These are phyloP conservation scores for Mollisiaceae sp. DNA, from an alignment of 2,329 filamentous ascomycete species.

Conservation along the genomic window DNA sequence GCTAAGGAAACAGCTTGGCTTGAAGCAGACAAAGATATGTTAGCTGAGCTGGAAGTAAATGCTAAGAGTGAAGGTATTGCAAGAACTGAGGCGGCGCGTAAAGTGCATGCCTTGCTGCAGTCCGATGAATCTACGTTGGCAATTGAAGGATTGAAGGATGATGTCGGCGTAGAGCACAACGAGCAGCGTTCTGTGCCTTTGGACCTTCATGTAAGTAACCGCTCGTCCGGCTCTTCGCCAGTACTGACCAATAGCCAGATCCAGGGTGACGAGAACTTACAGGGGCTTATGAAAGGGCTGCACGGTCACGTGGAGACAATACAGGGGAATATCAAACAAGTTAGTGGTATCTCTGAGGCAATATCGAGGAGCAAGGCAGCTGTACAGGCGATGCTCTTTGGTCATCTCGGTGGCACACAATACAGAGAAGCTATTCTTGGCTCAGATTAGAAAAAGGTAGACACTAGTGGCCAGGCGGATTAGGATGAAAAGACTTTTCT, in stretches of 20 bases:
- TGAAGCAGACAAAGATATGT: constrained; percentile 57
- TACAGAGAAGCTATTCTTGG: constrained; percentile 43
- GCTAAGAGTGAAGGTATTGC: constrained; percentile 58
- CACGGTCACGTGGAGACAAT: constrained; percentile 42
- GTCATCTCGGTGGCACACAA: constrained; percentile 36
- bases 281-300: constrained; percentile 36
- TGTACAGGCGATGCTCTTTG: constrained; percentile 41
- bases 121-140: constrained; percentile 17
- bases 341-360: constrained; percentile 39
- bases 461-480: background rate
- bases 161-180: constrained; percentile 26
- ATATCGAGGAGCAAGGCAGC: constrained; percentile 40
- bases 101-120: constrained; percentile 41
- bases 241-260: constrained; percentile 24
- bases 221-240: background rate
- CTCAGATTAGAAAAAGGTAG: constrained; percentile 18
- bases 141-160: constrained; percentile 26
- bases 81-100: constrained; percentile 51
- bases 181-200: constrained; percentile 9
- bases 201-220: constrained; percentile 32
- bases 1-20: constrained; percentile 60
- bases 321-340: constrained; percentile 40
- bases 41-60: constrained; percentile 59
- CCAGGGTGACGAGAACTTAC: constrained; percentile 37
- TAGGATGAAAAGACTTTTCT: background rate